A percentile compares a stretch with the other conserved stretches of the same genome.
Conservation (phyloP, 208 protist genomes). For the Trichomonas vaginalis region DNA sequence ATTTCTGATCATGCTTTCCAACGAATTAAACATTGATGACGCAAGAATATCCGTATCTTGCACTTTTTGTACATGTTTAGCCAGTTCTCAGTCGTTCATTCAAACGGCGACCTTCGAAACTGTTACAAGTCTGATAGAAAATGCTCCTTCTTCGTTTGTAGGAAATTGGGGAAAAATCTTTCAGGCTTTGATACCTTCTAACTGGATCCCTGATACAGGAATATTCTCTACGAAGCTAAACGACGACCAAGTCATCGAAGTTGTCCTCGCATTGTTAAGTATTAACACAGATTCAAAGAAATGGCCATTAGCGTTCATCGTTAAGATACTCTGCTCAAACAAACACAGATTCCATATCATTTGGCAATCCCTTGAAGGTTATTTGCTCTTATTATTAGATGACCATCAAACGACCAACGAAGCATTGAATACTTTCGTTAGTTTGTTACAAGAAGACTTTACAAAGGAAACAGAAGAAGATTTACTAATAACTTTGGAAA, state of each 20-base stretch:
- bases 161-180: neutral
- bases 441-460: neutral
- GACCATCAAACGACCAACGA: neutral
- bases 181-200: neutral
- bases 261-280: neutral
- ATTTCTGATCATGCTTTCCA: neutral
- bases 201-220: neutral
- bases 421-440: neutral
- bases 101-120: neutral
- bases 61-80: slow-evolving; percentile 1
- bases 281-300: neutral
- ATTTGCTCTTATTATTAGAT: neutral
- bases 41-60: neutral
- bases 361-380: neutral
- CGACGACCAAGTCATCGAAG: neutral
- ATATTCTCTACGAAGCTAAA: neutral
- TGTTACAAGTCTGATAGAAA: neutral
- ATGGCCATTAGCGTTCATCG: neutral
- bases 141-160: neutral
- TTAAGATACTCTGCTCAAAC: neutral
- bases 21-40: slow-evolving; percentile 4
- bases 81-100: neutral
- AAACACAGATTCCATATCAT: neutral
- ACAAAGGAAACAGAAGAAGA: neutral
- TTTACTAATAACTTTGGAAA: neutral